These are phyloP conservation scores for Rhizoclosmatium sp. DNA, from an alignment of 192 early-diverging fungal species.

Conservation along the genomic window DNA sequence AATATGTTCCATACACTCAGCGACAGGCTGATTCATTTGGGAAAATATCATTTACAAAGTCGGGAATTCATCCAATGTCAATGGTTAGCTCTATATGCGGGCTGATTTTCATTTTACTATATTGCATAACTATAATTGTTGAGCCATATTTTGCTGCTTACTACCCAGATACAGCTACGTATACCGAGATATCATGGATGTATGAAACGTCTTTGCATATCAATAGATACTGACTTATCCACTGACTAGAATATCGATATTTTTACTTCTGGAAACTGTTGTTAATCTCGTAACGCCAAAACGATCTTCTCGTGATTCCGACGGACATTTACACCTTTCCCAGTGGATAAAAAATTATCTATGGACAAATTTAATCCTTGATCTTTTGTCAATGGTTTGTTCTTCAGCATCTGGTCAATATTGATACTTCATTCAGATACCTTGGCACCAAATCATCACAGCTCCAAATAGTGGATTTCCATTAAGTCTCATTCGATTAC, in stretches of 20 bases:
- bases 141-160: too few relatives aligned
- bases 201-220: too few relatives aligned
- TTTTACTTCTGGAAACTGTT: background rate
- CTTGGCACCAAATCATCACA: conserved; percentile 37
- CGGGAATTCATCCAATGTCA: too few relatives aligned
- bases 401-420: background rate
- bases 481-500: conserved; percentile 37
- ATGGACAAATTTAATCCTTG: conserved; percentile 6
- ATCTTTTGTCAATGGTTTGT: conserved; percentile 30
- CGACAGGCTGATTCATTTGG: too few relatives aligned
- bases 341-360: conserved; percentile 5
- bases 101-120: too few relatives aligned
- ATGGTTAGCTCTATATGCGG: too few relatives aligned
- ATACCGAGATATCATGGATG: too few relatives aligned
- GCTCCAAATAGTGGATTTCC: conserved; percentile 7
- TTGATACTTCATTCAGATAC: conserved; percentile 23
- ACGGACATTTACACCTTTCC: background rate
- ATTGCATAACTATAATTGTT: too few relatives aligned
- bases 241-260: background rate
- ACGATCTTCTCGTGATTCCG: background rate
- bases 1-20: too few relatives aligned
- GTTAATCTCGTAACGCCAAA: background rate
- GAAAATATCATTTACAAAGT: too few relatives aligned
- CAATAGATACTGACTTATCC: too few relatives aligned
- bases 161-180: too few relatives aligned